Evolutionary conservation across 2,329 filamentous ascomycete genomes (phyloP).

Genomic region (Didymella arachidicola): DNA sequence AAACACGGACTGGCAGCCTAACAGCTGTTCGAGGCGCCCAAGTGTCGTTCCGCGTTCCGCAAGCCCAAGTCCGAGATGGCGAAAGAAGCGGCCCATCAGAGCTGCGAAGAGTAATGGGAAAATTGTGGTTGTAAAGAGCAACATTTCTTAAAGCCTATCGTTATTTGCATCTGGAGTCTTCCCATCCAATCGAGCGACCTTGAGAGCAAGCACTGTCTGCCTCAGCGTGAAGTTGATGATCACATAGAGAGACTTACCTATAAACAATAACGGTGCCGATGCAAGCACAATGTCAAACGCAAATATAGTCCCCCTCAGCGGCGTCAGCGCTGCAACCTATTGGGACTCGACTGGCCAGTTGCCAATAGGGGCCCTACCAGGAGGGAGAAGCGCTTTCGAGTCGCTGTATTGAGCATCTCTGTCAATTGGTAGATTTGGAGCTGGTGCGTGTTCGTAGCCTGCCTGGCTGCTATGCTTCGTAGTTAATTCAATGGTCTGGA

Average conservation of each 20-base stretch:
- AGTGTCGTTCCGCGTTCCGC: conserved; percentile 42
- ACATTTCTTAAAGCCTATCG: conserved; percentile 23
- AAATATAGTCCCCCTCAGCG: conserved; percentile 27
- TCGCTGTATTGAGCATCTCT: conserved; percentile 6
- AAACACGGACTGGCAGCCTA: conserved; percentile 43
- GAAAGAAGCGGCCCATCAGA: conserved; percentile 41
- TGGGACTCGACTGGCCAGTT: conserved; percentile 31
- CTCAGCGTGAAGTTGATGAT: too few relatives aligned
- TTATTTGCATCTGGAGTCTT: conserved; percentile 28
- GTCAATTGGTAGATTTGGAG: conserved; percentile 9
- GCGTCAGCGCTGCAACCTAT: conserved; percentile 31
- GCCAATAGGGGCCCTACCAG: neutral
- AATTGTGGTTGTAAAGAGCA: conserved; percentile 40
- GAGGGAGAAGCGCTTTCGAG: conserved; percentile 9
- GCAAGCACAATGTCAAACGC: conserved; percentile 37
- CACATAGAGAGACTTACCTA: conserved; percentile 25
- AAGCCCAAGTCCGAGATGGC: conserved; percentile 35
- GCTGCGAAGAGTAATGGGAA: conserved; percentile 44
- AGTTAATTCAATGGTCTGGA: conserved; percentile 8
- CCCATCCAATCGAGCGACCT: conserved; percentile 34
- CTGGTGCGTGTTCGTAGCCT: conserved; percentile 10
- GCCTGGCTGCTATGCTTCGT: neutral
- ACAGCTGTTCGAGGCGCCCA: conserved; percentile 40
- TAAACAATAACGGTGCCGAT: conserved; percentile 38
- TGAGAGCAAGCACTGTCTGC: conserved; percentile 33